Base-by-base conservation (phyloP, 805 yeast genomes). In the Kazachstania martiniae region DNA sequence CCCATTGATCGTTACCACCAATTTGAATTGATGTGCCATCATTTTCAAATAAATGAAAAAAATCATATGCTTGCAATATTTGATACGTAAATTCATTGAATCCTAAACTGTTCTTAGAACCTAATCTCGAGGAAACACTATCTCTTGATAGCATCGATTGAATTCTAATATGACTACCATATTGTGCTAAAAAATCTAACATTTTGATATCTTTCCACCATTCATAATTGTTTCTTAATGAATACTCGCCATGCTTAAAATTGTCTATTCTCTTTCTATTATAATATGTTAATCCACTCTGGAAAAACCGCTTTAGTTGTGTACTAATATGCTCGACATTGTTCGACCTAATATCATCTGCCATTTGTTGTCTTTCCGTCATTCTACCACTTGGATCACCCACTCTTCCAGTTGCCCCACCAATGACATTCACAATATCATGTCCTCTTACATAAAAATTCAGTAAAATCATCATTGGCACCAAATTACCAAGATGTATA, bases 1-100 rank as follows among this genome's bases (percentile, higher is more conserved):
- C 98, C 86, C 95, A 91, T 58, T 91, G 98, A 53, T 91, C 98
- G 51, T 82, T 86, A 5, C 98, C 98, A 16, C 98, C 98, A 22
- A 82, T 76, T 60, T 91, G 97, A 10, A 86, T 58, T 27, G 66
- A 64, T 27, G 87, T 87, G 3, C 63, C 56, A 23, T 71, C 58
- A 12, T 69, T 53, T 24, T 66, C 67, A 61, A 73, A 74, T 36
- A 91, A 59, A 50, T 87, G 85, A 67, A 79, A 85, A 51, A 85
- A 91, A 52, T 91, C 98, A 53, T 73, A 91, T 0, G 95, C 97
- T 56, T 91, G 98, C 35, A 91, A 60, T 13, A 89, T 63, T 51
- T 91, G 98, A 55, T 91, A 91, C 1, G 94, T 71, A 53, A 91
- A 91, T 58, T 91, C 98, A 49, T 89, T 86, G 58, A 80, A 91